These are phyloP conservation scores for Exophiala sideris DNA, from an alignment of 2,329 filamentous ascomycete species.

Conservation along the genomic window DNA sequence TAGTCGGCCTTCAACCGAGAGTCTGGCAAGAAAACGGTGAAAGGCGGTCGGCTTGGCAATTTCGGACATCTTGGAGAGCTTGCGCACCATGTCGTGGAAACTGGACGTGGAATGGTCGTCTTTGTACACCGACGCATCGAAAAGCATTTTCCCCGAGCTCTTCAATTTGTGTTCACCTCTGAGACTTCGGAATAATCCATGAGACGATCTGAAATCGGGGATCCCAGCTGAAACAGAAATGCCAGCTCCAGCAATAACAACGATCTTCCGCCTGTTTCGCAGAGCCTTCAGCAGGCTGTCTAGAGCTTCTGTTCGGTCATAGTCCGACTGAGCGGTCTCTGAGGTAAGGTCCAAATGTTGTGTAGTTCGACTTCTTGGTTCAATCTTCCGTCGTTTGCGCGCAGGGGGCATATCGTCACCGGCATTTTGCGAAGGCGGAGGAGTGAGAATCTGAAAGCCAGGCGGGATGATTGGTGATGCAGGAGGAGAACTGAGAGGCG, in stretches of 20 bases:
- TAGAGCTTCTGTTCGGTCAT: conserved; percentile 60
- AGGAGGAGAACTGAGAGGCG: conserved; percentile 42
- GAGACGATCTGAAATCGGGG: conserved; percentile 91
- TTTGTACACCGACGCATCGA: conserved; percentile 96
- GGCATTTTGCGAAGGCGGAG: conserved; percentile 45
- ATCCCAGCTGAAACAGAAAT: conserved; percentile 97
- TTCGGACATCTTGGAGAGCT: conserved; percentile 74
- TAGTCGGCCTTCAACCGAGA: conserved; percentile 81
- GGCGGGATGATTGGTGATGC: conserved; percentile 38
- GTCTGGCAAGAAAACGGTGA: conserved; percentile 86
- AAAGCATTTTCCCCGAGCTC: conserved; percentile 88
- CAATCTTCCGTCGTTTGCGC: conserved; percentile 69
- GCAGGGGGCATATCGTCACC: conserved; percentile 65
- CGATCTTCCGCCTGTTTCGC: conserved; percentile 90
- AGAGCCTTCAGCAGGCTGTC: conserved; percentile 70
- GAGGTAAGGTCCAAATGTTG: conserved; percentile 68
- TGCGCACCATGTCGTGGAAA: conserved; percentile 95
- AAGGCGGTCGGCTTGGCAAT: conserved; percentile 80
- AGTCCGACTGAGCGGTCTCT: conserved; percentile 32
- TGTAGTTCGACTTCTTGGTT: conserved; percentile 70
- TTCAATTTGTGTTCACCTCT: conserved; percentile 87
- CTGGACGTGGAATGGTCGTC: conserved; percentile 82
- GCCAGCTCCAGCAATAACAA: conserved; percentile 91
- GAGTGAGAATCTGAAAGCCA: conserved; percentile 38
- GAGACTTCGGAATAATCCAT: conserved; percentile 81